These are phyloP conservation scores for Persicaria maculosa DNA, from an alignment of 148 eudicot genomes.

Conservation along the genomic window DNA sequence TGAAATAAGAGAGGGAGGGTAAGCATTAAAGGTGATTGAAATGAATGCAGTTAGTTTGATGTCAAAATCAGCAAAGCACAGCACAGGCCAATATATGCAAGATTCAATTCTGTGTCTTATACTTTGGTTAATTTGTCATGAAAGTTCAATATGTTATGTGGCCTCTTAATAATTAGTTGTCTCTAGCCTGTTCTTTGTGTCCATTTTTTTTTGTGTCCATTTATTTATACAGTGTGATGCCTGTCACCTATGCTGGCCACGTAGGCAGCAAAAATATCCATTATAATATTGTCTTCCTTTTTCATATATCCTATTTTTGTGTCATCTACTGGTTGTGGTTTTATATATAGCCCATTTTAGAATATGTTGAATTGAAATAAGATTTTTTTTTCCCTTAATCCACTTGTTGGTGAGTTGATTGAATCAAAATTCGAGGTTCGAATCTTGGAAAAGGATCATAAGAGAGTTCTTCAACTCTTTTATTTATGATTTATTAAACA, in stretches of 20 bases:
- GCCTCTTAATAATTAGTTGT: neutral
- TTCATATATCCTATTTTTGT: no score
- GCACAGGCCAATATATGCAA: neutral
- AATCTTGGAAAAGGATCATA: no score
- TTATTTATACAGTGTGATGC: neutral
- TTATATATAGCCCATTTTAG: no score
- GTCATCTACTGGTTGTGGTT: no score
- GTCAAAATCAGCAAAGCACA: neutral
- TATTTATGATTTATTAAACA: no score
- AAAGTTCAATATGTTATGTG: conserved; percentile 10
- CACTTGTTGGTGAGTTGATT: no score
- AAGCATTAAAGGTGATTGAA: conserved; percentile 8
- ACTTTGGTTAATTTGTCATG: conserved; percentile 1
- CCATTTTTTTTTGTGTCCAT: neutral
- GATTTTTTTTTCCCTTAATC: no score
- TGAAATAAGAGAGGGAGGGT: neutral
- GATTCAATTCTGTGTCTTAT: conserved; percentile 2
- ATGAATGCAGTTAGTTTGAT: conserved; percentile 10
- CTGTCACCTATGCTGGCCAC: conserved; percentile 3
- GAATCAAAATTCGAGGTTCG: no score
- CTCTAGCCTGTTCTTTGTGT: conserved; percentile 7
- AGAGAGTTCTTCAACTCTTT: no score
- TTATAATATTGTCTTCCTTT: no score
- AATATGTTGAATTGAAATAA: no score
- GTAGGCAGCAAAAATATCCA: neutral